These are phyloP conservation scores for Sporisorium sorghi DNA, from an alignment of 1,284 basidiomycete genomes.

Conservation along the genomic window DNA sequence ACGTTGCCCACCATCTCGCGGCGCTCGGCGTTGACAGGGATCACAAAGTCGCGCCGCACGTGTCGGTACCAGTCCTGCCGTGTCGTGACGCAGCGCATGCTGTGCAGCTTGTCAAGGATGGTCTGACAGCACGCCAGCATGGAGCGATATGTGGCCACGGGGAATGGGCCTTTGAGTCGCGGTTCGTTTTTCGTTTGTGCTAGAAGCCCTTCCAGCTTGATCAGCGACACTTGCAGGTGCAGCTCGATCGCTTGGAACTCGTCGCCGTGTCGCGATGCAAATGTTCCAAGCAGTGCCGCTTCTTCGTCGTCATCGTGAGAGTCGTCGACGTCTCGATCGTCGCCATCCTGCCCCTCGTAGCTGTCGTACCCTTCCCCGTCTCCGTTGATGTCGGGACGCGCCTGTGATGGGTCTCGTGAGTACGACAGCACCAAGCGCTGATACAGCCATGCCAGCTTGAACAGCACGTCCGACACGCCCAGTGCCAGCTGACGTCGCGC, in stretches of 20 bases:
- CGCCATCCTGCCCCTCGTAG: conserved; percentile 22
- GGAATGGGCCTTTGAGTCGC: conserved; percentile 77
- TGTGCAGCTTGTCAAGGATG: conserved; percentile 80
- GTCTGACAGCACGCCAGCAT: conserved; percentile 87
- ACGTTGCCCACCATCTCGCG: conserved; percentile 91
- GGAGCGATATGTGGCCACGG: conserved; percentile 79
- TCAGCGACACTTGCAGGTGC: conserved; percentile 88
- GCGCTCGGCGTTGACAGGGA: conserved; percentile 80
- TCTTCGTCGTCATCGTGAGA: conserved; percentile 42
- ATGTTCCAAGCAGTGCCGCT: conserved; percentile 41
- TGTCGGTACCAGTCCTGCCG: conserved; percentile 88
- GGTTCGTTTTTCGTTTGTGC: conserved; percentile 92
- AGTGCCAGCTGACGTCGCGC: conserved; percentile 86
- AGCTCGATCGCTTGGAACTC: conserved; percentile 79
- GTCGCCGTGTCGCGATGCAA: conserved; percentile 36
- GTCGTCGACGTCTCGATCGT: conserved; percentile 14
- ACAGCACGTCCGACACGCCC: conserved; percentile 78
- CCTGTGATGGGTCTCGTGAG: conserved; percentile 41
- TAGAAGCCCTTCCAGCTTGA: conserved; percentile 76
- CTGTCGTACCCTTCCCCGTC: no score
- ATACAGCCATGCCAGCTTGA: conserved; percentile 65
- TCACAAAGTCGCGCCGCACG: conserved; percentile 80
- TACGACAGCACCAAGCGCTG: conserved; percentile 62
- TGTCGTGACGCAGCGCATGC: conserved; percentile 93
- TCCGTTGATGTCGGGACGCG: conserved; percentile 1